Evolutionary conservation across 1,284 basidiomycete species (phyloP), one percentile per base, ranked within the genome.

Genomic region (Apiotrichum laibachii): DNA sequence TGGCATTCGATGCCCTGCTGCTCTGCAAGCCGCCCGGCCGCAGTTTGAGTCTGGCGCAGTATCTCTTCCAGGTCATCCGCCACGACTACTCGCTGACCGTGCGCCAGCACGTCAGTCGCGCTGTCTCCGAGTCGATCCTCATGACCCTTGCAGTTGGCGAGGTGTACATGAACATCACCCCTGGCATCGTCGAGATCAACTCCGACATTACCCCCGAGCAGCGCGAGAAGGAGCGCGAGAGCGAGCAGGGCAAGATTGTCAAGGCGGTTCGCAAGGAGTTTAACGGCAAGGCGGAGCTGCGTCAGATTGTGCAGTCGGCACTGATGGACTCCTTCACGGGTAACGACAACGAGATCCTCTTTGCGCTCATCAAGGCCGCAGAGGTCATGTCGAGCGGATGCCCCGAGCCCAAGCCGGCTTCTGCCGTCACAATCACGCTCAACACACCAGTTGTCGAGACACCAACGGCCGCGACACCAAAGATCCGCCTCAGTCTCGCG

Each of bases 1-100:
- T 90, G 4, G 95, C 96, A 3, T 94, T 99, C 68, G 93, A 99
- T 74, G 89, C 90, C 21, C 82, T 99, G 5, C 87, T 99, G 77
- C 82, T 98, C 58, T 89, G 90, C 50, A 92, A 90, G 74, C 79
- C 80, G 5, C 76, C 83, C 1, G 80, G 81, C 21, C 78, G 81
- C 53, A 80, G 78, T 50, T 50, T 60, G 15, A 63, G 69, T 3
- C 71, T 99, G 62, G 88, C 92, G 81, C 85, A 86, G 31, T 99
- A 98, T 73, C 83, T 97, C 67, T 84, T 96, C 59, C 85, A 91
- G n/a, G 87, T 98, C 55, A 87, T 98, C 78, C 85, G 87, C 4
- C 83, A 87, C 67, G 95, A 99, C 73, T 83, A 89, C 34, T 97
- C 90, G 9, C 85, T 90, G 16, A 77, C 85, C 19, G 83, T 99